Percentiles rank a stretch among this genome's conserved stretches.
phyloP scores from a whole-genome alignment of 139 green algal genomes.

The Micromonas commoda region DNA sequence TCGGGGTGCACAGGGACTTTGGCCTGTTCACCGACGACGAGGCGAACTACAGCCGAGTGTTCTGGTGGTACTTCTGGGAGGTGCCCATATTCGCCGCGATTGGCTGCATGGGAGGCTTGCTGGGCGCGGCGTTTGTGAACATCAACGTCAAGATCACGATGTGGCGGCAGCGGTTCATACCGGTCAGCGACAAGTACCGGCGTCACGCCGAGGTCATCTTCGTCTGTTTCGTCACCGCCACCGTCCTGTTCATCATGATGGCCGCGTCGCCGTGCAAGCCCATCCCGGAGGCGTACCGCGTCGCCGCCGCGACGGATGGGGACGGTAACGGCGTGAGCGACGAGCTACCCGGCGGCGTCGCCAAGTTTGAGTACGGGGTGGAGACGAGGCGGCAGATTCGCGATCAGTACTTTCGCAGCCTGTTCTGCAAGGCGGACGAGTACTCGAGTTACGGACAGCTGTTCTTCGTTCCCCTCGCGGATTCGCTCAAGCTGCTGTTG shows the following conservation, averaged over 20 bases:
- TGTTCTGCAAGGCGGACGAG: constrained; percentile 55
- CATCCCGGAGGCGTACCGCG: background rate
- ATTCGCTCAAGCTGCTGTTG: constrained; percentile 33
- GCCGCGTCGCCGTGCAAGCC: constrained; percentile 45
- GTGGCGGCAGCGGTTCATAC: constrained; percentile 37
- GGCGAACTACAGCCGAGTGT: constrained; percentile 9
- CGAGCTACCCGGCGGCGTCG: background rate
- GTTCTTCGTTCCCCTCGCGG: constrained; percentile 55
- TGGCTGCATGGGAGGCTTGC: constrained; percentile 43
- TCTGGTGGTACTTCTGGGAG: constrained; percentile 45
- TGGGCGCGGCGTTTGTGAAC: constrained; percentile 45
- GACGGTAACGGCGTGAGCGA: background rate
- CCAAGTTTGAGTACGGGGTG: constrained; percentile 24
- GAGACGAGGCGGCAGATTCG: constrained; percentile 11
- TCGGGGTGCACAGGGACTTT: constrained; percentile 49
- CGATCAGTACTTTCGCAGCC: constrained; percentile 39
- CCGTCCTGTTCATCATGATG: constrained; percentile 47
- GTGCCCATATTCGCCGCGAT: constrained; percentile 59
- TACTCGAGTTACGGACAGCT: constrained; percentile 52
- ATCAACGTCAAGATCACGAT: constrained; percentile 34
- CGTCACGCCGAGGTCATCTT: constrained; percentile 49
- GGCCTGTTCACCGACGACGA: constrained; percentile 55
- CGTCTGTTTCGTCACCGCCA: constrained; percentile 46
- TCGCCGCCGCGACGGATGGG: background rate
- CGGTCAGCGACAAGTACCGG: constrained; percentile 23